Base-by-base conservation (phyloP, 2,329 filamentous ascomycete species). In the Aureobasidium mangrovei region DNA sequence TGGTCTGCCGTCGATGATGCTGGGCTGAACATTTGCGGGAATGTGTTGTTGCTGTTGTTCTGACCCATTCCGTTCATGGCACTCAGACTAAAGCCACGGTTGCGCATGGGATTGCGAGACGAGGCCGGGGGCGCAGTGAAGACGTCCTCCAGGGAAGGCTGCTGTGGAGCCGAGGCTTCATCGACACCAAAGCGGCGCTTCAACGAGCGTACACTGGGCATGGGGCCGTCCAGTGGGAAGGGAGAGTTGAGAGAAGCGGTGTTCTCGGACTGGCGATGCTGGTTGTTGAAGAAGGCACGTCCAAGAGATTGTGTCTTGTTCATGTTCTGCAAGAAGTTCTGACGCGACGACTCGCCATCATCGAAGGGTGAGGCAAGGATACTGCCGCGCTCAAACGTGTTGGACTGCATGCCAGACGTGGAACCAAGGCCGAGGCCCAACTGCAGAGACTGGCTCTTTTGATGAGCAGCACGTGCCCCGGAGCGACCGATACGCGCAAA, bases 31-130 rank as follows among this genome's bases (percentile, higher is more conserved):
- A 82, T 69, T 73, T 42, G 78, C 72, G 33, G 83, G 70, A 51
- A 43, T 6, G 12, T n/a, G 24, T 24, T 51, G 38, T 76, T 72
- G 49, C 18, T 18, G 72, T 67, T 60, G 70, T 74, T 49, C 74
- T 71, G 29, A 73, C 7, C 26, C 49, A 44, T 38, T 9, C 49
- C 73, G 58, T 72, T 73, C 56, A 80, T 75, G 51, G 80, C 78
- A 47, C 80, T 77, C 27, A 79, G 73, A 44, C 80, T 84, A 61
- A 81, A 82, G 53, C 81, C 81, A 41, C 82, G 78, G 60, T 76
- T 81, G 39, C 81, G 77, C 33, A 81, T 74, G 31, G 79, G 76
- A 52, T 77, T 75, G 7, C 72, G 71, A 56, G 80, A 75, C 27
- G 70, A 68, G 38, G 71, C 67, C 29, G 71, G 68, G 38, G 71